Percentiles rank a stretch among this genome's conserved stretches.
Evolutionary conservation across 352 stramenopile genomes (phyloP).

Genomic region (Phytophthora tubulina): DNA sequence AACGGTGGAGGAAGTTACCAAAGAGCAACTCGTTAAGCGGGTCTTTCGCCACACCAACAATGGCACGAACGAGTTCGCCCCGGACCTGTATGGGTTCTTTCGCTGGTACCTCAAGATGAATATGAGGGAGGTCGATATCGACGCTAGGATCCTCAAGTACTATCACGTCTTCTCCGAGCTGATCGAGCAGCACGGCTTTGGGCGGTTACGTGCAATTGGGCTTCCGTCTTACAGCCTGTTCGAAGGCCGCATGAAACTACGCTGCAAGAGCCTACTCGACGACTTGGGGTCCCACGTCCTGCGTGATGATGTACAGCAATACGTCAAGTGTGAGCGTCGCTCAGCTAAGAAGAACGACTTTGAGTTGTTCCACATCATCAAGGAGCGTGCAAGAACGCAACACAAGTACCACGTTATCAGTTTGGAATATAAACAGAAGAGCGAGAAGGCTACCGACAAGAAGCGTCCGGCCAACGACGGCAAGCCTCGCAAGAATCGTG

Average conservation of each 20-base stretch:
- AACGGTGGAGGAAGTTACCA: conserved; percentile 4
- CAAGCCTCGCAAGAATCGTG: conserved; percentile 1
- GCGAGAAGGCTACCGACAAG: not conserved
- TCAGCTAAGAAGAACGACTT: conserved; percentile 9
- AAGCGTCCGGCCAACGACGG: not conserved
- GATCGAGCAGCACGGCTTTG: conserved; percentile 10
- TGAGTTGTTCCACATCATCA: conserved; percentile 12
- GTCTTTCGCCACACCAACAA: conserved; percentile 5
- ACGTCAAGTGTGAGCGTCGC: conserved; percentile 3
- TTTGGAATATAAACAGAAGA: conserved; percentile 15
- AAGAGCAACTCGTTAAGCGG: conserved; percentile 9
- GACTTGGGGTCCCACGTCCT: conserved; percentile 1
- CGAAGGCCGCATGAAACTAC: conserved; percentile 9
- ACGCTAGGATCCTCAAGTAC: conserved; percentile 19
- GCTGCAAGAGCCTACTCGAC: conserved; percentile 5
- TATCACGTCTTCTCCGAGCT: conserved; percentile 8
- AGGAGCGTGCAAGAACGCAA: conserved; percentile 10
- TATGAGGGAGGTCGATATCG: conserved; percentile 8
- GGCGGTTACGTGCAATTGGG: not conserved
- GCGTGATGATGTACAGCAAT: conserved; percentile 7
- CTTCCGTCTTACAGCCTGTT: not conserved
- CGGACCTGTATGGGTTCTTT: conserved; percentile 20
- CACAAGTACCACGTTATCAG: conserved; percentile 18
- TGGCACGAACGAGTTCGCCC: conserved; percentile 22
- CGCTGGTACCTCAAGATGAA: conserved; percentile 18